Evolutionary conservation across 805 yeast species (phyloP).

Genomic region (Zygosaccharomyces bisporus): DNA sequence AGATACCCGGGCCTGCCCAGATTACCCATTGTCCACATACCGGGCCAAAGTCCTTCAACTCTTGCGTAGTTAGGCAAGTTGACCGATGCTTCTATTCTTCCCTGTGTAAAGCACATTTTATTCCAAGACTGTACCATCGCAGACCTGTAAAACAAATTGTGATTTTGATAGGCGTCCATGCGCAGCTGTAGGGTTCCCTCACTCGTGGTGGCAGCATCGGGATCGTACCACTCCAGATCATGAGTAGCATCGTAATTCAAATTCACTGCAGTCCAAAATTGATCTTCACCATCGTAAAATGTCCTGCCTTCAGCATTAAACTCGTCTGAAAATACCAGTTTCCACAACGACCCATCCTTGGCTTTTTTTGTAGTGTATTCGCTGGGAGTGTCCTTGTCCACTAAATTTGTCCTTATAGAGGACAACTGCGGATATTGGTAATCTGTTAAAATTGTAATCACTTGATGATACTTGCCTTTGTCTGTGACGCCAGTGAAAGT

Average conservation of each 20-base stretch:
- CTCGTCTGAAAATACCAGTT: conserved; percentile 84
- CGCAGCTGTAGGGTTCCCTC: conserved; percentile 67
- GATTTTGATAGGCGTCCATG: conserved; percentile 80
- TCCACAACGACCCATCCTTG: conserved; percentile 63
- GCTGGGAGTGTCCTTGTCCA: conserved; percentile 63
- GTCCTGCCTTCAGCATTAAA: conserved; percentile 87
- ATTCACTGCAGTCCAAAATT: conserved; percentile 83
- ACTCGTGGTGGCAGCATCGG: conserved; percentile 78
- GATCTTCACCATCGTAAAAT: conserved; percentile 87
- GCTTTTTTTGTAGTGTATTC: conserved; percentile 48
- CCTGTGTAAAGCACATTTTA: conserved; percentile 83
- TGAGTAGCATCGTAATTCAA: conserved; percentile 80
- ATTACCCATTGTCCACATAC: conserved; percentile 92
- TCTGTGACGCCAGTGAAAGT: conserved; percentile 71
- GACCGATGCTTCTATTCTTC: conserved; percentile 71
- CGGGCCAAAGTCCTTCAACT: conserved; percentile 90
- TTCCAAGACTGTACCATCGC: conserved; percentile 95
- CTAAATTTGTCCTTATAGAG: conserved; percentile 48
- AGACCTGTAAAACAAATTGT: conserved; percentile 74
- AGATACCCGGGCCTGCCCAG: conserved; percentile 87
- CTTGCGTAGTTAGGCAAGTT: conserved; percentile 75
- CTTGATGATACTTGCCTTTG: conserved; percentile 19
- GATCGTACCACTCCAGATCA: conserved; percentile 93
- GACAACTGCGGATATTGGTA: conserved; percentile 50
- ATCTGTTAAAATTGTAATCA: conserved; percentile 42